Base-by-base conservation (phyloP, 345 rosid genomes). In the Brassica cretica region DNA sequence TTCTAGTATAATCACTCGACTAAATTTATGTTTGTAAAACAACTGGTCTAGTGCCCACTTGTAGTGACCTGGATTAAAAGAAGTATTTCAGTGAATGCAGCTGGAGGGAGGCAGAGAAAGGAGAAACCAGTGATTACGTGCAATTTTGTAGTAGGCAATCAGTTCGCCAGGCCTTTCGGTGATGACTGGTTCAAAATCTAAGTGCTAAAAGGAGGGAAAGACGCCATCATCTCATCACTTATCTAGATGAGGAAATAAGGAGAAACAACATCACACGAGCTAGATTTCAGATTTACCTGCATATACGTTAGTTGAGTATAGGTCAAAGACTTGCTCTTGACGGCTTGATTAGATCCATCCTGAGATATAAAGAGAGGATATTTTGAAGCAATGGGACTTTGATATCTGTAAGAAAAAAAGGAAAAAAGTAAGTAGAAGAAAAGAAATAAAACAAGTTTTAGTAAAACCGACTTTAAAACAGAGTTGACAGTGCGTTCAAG, bases 11-110 rank as follows among this genome's bases (percentile, higher is more conserved):
- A 96, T 90, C 72, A 89, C 96, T 70, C 86, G 85, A 81, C 76
- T 85, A 75, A 96, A 91, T 59, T 91, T 95, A 81, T 88, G 93
- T 82, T 86, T 82, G 87, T 88, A 86, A 88, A 95, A 95, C 84
- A 95, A 75, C 75, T 91, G 76, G 82, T 91, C 98, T 89, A 95
- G 72, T 61, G 97, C 98, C 99, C 99, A 95, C 80, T 89, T 93
- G 84, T 93, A 93, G 87, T 95, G 98, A 75, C 96, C 95, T 90
- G 63, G 79, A 33, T 70, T 67, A 74, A 74, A 9, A 44, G 15
- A 79, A 70, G 14, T 18, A 58, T 41, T 60, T 76, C 65, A 82
- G 81, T 44, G 56, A 53, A 53, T 73, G 77, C 68, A 65, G 63
- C 69, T 71, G 65, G 74, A 63, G 70, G 62, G 11, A 71, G 12